Base-by-base conservation (phyloP, 148 eudicot genomes). In the Rhododendron griersonianum region DNA sequence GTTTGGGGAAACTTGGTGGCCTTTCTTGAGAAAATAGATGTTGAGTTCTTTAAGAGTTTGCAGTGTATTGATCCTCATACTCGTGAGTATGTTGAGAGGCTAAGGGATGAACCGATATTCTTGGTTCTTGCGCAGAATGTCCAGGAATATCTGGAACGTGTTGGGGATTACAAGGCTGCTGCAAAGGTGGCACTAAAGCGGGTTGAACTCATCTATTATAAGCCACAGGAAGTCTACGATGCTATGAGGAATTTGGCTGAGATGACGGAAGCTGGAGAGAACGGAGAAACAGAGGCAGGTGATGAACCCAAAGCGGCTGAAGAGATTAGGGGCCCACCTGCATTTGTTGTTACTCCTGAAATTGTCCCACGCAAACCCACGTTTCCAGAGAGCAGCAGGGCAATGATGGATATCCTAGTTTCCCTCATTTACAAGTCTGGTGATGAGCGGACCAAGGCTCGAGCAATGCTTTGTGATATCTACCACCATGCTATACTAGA, bases 1-100 rank as follows among this genome's bases (percentile, higher is more conserved):
- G 88, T 96, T 21, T 96, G 98, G 99, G 99, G 99, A 47, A 96
- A 96, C 86, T 78, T 96, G 91, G 99, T 93, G 16, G 98, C 99
- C 16, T 96, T 95, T 83, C 90, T 96, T 45, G 99, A 96, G 87
- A 96, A 89, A 90, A 91, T 95, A 15, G 98, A 94, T 88, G 93
- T 93, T 11, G 99, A 96, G 85, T 93, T 93, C 78, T 96, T 96
- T 85, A 96, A 93, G 93, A 95, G 96, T 85, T 89, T 96, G 89
- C 98, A 95, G 90, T 91, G 91, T 87, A 92, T 91, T 88, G 96
- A 95, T 88, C 98, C 98, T 45, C 96, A 95, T 83, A 95, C 96
- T 18, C 94, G 95, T 74, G 96, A 95, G 51, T 95, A 93, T 87
- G 93, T 94, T 57, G 95, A 94, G 87, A 93, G 98, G 93, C 96